These are phyloP conservation scores for Citrullus colocynthis DNA, from an alignment of 306 rosid genomes.

Conservation along the genomic window DNA sequence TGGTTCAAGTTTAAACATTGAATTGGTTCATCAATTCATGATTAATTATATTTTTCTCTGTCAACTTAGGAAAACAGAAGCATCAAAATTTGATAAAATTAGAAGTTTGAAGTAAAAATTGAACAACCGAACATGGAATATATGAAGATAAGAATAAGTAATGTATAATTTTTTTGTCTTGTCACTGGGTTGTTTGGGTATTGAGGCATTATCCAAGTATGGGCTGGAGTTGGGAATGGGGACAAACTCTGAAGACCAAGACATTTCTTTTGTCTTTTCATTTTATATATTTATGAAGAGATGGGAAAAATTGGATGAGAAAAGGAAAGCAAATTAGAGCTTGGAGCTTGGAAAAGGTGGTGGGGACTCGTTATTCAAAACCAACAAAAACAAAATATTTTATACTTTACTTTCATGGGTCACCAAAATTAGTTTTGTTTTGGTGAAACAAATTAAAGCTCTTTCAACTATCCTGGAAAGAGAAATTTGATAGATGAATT, in stretches of 20 bases:
- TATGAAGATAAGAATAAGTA: neutral
- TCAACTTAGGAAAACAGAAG: too few species aligned
- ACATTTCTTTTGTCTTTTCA: neutral
- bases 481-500: neutral
- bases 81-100: too few species aligned
- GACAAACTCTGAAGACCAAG: neutral
- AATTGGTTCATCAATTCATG: too few species aligned
- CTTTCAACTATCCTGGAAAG: neutral
- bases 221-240: neutral
- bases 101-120: neutral
- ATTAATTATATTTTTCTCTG: too few species aligned
- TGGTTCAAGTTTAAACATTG: too few species aligned
- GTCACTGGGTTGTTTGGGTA: neutral
- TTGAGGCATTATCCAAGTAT: neutral
- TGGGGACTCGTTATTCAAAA: neutral
- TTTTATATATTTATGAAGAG: too few species aligned
- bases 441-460: neutral
- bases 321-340: neutral
- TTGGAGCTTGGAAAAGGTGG: neutral
- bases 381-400: neutral
- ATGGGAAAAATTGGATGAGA: neutral
- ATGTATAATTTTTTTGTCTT: neutral
- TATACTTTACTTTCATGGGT: neutral
- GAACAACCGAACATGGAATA: too few species aligned
- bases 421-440: neutral